phyloP scores from a whole-genome alignment of 305 asterid species.

The Solanum hybrid region DNA sequence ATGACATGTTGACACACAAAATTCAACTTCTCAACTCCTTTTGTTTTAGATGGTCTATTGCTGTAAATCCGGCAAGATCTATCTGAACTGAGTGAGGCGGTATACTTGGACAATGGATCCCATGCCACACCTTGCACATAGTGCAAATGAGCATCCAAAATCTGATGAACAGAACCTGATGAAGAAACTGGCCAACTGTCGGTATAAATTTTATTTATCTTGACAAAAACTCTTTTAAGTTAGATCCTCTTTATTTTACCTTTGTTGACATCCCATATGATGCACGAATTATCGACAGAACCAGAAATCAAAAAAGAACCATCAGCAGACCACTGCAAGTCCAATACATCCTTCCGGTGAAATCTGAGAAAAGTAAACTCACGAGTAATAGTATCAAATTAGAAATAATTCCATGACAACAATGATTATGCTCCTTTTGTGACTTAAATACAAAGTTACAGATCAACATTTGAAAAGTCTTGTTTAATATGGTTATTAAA shows the following conservation, averaged over 20 bases:
- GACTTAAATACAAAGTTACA: neutral
- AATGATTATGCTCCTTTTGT: neutral
- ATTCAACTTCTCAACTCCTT: conserved; percentile 72
- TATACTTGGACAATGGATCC: conserved; percentile 89
- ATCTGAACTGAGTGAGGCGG: conserved; percentile 91
- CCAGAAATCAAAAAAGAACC: conserved; percentile 81
- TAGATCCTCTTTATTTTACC: conserved; percentile 27
- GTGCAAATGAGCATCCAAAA: conserved; percentile 84
- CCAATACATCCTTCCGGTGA: conserved; percentile 94
- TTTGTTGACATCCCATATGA: conserved; percentile 86
- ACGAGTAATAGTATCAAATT: conserved; percentile 6
- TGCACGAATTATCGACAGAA: conserved; percentile 92
- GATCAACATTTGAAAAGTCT: neutral
- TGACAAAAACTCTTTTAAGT: neutral
- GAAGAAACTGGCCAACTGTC: neutral
- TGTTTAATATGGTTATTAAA: neutral
- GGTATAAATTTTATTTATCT: neutral
- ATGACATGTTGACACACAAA: conserved; percentile 78
- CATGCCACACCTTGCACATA: conserved; percentile 98
- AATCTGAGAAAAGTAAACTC: conserved; percentile 41
- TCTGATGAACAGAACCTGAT: conserved; percentile 82
- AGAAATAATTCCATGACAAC: neutral
- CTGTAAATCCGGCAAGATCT: conserved; percentile 80
- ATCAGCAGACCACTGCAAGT: conserved; percentile 86
- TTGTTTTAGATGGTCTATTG: conserved; percentile 66